Evolutionary conservation across 768 basidiomycete species (phyloP), one percentile per base, ranked within the genome.

Genomic region (Lenzites betulinus): DNA sequence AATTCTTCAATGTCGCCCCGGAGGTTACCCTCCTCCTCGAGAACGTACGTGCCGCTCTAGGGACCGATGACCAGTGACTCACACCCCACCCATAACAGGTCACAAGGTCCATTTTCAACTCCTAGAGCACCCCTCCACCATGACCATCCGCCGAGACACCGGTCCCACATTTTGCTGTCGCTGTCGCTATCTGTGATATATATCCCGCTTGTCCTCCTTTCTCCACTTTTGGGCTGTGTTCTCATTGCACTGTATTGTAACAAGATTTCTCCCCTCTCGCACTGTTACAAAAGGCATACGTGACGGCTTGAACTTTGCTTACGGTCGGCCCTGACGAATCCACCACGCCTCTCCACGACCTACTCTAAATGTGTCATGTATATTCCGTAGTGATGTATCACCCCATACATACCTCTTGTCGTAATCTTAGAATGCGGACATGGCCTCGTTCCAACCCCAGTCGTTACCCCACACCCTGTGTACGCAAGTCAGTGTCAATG

Each of bases 21-120:
- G 92, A 94, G 73, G 92, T 94, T 66, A 88, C 90, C 39, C 74
- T 91, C 75, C 82, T 93, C 66, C 84, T 93, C 69, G 89, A 92
- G 77, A 88, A 86, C 78, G 91, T 93, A 75, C 70, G 89, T 79
- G 16, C 22, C 36, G 13, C 8, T 54, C 41, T 68, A 47, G 25
- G 51, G 54, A 15, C 53, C 54, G 23, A 46, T 8, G 30, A 36
- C 49, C 39, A 15, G 38, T 54, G 41, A 30, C 67, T 50, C 47
- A 63, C 57, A 22, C 66, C 38, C 3, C 54, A 33, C 7, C 38
- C 35, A 55, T 60, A 52, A 36, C 73, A 92, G 90, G 88, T 90
- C 63, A 88, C 88, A 71, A 82, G 83, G 77, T 86, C 87, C 70
- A 85, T 90, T 77, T 90, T 89, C 78, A 84, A 83, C 75, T 77